Evolutionary conservation across 495 filamentous ascomycete genomes (phyloP), one percentile per base, ranked within the genome.

Genomic region (Xanthoparmelia taractica): DNA sequence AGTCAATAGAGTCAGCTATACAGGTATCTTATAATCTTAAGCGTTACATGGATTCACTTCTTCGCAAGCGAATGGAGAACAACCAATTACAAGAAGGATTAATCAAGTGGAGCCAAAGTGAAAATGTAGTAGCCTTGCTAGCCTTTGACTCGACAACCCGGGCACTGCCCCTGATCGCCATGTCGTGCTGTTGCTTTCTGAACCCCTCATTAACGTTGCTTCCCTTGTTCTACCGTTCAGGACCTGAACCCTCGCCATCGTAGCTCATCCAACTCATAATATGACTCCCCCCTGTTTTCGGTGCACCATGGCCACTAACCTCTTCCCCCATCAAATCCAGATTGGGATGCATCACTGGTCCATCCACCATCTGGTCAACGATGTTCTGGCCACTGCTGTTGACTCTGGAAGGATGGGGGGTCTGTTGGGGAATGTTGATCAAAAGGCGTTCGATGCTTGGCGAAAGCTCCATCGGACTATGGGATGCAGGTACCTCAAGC

Each of bases 261-360:
- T 67, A 67, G 11, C 40, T 38, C 65, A 67, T 67, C 62, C 63
- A 67, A 43, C 62, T 67, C 62, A 61, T 58, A 23, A 67, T 58
- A 61, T 67, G 65, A 29, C 25, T 18, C 15, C 6, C 23, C 36
- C 40, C 61, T 2, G 4, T 27, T 23, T 43, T n/a, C 13, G 18
- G 29, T 50, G 20, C 58, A 37, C 31, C 50, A 33, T 23, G 4
- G 17, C 61, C 58, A 23, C 43, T 45, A 47, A 23, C 15, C 17
- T 59, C 58, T 5, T 43, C 59, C 27, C 18, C 20, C 15, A 33
- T 25, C 27, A 45, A 15, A 37, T 58, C 52, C 57, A 66, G 43
- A 57, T 60, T 66, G 2, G 65, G 43, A 20, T 29, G 47, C 65
- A 63, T 63, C 23, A 31, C 23, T 18, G 17, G 8, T 33, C 20